A percentile compares a stretch with the other conserved stretches of the same genome.
phyloP scores from a whole-genome alignment of 2,329 filamentous ascomycete species.

The Ilyonectria destructans region DNA sequence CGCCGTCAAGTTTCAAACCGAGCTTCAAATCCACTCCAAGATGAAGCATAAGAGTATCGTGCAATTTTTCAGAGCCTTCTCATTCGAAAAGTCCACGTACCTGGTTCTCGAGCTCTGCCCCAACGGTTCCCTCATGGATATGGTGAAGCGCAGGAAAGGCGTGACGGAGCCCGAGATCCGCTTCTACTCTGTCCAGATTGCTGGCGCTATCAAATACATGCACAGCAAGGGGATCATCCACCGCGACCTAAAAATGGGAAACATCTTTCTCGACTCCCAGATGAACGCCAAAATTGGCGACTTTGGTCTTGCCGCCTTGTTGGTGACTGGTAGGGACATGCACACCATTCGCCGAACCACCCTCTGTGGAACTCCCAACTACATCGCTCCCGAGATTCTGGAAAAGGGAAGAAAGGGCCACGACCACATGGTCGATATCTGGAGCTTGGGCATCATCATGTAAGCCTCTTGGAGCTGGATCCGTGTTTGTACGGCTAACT shows the following conservation, averaged over 20 bases:
- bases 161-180: conserved; percentile 95
- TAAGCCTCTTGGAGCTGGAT: conserved; percentile 61
- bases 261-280: conserved; percentile 92
- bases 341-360: conserved; percentile 89
- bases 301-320: conserved; percentile 92
- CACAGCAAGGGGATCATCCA: conserved; percentile 97
- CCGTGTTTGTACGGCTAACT: conserved; percentile 28
- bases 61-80: conserved; percentile 94
- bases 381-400: conserved; percentile 96
- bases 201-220: conserved; percentile 98
- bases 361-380: conserved; percentile 97
- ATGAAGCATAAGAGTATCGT: conserved; percentile 97
- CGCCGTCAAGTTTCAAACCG: conserved; percentile 75
- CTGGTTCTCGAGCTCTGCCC: conserved; percentile 95
- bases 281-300: conserved; percentile 99
- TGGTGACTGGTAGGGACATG: conserved; percentile 93
- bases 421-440: conserved; percentile 98
- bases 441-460: conserved; percentile 98
- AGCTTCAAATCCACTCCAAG: conserved; percentile 98
- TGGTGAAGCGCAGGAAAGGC: conserved; percentile 93
- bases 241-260: conserved; percentile 97
- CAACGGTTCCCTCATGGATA: conserved; percentile 97
- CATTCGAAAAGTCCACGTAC: conserved; percentile 90
- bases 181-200: conserved; percentile 94
- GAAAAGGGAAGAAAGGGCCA: conserved; percentile 96